These are phyloP conservation scores for Xylariomycetidae sp. DNA, from an alignment of 2,329 filamentous ascomycete species.

Conservation along the genomic window DNA sequence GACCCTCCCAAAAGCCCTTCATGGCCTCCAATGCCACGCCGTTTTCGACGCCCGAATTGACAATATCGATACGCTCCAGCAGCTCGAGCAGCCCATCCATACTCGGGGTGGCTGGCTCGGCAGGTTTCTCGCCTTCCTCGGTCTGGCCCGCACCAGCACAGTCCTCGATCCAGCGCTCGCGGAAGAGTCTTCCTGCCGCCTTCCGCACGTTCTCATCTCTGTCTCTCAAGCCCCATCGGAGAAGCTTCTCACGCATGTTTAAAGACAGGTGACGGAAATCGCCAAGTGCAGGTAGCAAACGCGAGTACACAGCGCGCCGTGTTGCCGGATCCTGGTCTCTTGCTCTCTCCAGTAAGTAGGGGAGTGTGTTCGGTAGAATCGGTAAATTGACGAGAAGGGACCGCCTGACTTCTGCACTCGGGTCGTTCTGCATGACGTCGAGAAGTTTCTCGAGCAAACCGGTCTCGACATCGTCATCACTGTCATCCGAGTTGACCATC, in stretches of 20 bases:
- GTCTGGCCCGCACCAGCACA: conserved; percentile 66
- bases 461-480: conserved; percentile 59
- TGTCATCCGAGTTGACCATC: conserved; percentile 63
- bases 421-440: conserved; percentile 86
- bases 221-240: conserved; percentile 91
- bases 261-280: conserved; percentile 93
- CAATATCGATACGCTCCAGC: conserved; percentile 86
- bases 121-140: conserved; percentile 49
- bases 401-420: conserved; percentile 85
- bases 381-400: conserved; percentile 88
- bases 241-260: conserved; percentile 88
- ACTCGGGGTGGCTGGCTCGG: conserved; percentile 56
- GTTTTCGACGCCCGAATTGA: conserved; percentile 82
- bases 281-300: conserved; percentile 78
- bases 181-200: conserved; percentile 82
- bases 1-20: conserved; percentile 91
- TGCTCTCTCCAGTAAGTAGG: conserved; percentile 83
- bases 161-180: conserved; percentile 96
- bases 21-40: conserved; percentile 92
- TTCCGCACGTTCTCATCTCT: conserved; percentile 92
- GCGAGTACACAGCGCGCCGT: conserved; percentile 77
- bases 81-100: conserved; percentile 84
- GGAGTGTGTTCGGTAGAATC: conserved; percentile 72
- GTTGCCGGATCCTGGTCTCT: conserved; percentile 83
- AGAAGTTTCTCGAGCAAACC: conserved; percentile 78